Base-by-base conservation (phyloP, 176 grass and related monocot species). In the Puya raimondii region DNA sequence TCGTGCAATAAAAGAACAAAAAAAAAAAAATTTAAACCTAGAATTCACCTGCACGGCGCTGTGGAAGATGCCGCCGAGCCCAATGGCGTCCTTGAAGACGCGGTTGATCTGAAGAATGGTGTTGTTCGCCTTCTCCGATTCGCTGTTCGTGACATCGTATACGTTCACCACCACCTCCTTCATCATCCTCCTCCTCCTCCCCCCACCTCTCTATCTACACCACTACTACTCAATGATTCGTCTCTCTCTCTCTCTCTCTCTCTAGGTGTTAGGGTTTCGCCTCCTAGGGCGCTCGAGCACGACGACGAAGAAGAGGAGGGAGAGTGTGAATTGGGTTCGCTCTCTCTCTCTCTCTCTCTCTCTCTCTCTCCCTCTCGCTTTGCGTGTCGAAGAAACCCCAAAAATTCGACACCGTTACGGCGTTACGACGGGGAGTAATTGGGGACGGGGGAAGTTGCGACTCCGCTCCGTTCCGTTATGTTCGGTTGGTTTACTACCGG, bases 31-130 rank as follows among this genome's bases (percentile, higher is more conserved):
- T 0, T 7, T 42, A 42, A 33, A 33, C 29, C 29, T 21, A 64
- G 63, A 54, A 54, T 16, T 9, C 12, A 88, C 87, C 79, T 85
- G 76, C 68, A 89, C 76, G 57, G 87, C 82, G 64, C 76, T 89
- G 68, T 85, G 87, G 82, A 89, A 82, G 87, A 89, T 79, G 72
- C 87, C 82, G 42, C 79, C 79, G 53, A 89, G 68, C 22, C 87
- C 87, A 14, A 89, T 80, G 79, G 67, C 79, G 20, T 85, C 87
- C 68, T 82, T 82, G 72, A 89, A 89, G 82, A 85, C 53, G 50
- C 87, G 76, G 73, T 89, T 89, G 82, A 89, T 79, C 50, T 85
- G 70, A 50, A 89, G 51, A 27, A 89, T 67, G 82, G 79, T 66
- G 68, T 65, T 47, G 64, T 68, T 73, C 18, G 65, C 15, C 13